phyloP scores from a whole-genome alignment of 2,329 filamentous ascomycete species.

The Beauveria rudraprayagi region DNA sequence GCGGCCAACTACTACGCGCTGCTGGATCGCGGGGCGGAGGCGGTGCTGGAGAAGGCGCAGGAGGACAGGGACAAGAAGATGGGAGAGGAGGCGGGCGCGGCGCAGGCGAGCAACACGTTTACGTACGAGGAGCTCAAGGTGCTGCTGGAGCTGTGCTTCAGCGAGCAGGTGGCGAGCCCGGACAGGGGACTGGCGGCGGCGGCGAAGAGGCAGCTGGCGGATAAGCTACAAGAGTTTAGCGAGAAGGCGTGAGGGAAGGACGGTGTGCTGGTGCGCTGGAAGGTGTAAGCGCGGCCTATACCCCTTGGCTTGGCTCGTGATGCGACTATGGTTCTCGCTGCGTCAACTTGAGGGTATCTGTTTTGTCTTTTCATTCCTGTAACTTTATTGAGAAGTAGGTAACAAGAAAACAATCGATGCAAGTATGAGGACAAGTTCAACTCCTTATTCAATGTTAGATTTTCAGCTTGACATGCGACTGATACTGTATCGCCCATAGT shows the following conservation, averaged over 20 bases:
- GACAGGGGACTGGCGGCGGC: conserved; percentile 59
- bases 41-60: conserved; percentile 55
- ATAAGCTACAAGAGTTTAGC: conserved; percentile 60
- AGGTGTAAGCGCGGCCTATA: background rate
- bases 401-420: no score
- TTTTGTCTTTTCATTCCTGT: background rate
- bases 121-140: conserved; percentile 60
- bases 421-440: no score
- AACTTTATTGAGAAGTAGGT: background rate
- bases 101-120: conserved; percentile 35
- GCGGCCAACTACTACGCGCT: conserved; percentile 62
- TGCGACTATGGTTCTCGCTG: no score
- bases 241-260: conserved; percentile 60
- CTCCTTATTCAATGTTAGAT: no score
- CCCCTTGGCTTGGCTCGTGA: no score
- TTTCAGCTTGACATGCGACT: background rate
- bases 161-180: conserved; percentile 56
- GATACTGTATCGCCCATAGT: background rate
- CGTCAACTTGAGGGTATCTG: no score
- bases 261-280: background rate
- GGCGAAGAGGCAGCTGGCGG: conserved; percentile 61
- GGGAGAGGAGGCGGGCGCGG: conserved; percentile 20
- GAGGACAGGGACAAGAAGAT: conserved; percentile 31
- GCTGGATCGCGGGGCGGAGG: conserved; percentile 57
- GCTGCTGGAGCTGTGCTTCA: conserved; percentile 59